Evolutionary conservation across 192 early-diverging fungal species (phyloP).

Genomic region (Helicostylum pulchrum): DNA sequence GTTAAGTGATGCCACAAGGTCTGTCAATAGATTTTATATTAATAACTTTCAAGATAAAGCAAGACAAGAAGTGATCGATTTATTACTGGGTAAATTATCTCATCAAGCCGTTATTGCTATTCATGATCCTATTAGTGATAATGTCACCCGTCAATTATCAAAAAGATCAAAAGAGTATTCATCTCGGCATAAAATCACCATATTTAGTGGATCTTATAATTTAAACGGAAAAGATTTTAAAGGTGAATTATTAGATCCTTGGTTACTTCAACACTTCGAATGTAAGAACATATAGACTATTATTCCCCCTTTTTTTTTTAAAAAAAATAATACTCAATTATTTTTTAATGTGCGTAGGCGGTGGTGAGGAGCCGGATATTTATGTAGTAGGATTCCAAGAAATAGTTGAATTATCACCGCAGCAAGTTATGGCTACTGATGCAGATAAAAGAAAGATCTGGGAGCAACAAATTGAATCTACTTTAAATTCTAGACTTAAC

Average conservation of each 20-base stretch:
- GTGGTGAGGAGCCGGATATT: constrained; percentile 64
- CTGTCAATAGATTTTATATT: constrained; percentile 89
- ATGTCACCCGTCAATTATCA: constrained; percentile 32
- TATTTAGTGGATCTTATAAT: constrained; percentile 90
- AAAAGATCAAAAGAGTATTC: constrained; percentile 59
- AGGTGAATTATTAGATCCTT: constrained; percentile 61
- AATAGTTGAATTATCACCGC: constrained; percentile 84
- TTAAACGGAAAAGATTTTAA: constrained; percentile 76
- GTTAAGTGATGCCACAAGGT: constrained; percentile 90
- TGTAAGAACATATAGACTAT: constrained; percentile 22
- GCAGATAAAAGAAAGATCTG: constrained; percentile 49
- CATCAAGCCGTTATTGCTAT: constrained; percentile 46
- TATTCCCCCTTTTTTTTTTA: too few species aligned
- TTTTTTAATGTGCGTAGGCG: not conserved
- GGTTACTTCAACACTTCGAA: constrained; percentile 53
- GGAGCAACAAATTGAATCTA: constrained; percentile 52
- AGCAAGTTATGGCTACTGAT: constrained; percentile 66
- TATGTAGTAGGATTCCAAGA: constrained; percentile 93
- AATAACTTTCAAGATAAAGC: constrained; percentile 95
- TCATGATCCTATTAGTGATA: constrained; percentile 53
- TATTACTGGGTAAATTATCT: constrained; percentile 63
- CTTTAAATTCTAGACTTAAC: constrained; percentile 39
- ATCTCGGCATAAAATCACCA: constrained; percentile 50
- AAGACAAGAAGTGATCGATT: constrained; percentile 91
- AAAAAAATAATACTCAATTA: not conserved